phyloP scores from a whole-genome alignment of 78 protist genomes.

The Mastigamoeba balamuthi region DNA sequence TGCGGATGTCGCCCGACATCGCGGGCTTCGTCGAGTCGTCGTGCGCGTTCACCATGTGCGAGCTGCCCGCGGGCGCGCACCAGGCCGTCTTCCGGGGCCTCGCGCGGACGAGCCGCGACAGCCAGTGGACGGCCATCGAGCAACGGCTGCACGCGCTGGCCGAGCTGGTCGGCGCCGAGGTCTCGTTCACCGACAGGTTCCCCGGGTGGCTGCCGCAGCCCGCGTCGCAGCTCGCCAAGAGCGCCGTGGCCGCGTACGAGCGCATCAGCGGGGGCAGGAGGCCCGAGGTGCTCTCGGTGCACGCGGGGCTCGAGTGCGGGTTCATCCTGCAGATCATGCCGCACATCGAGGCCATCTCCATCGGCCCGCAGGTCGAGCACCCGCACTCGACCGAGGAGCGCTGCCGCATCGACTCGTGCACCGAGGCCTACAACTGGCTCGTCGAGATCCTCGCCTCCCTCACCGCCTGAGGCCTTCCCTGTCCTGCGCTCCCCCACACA shows the following conservation, averaged over 20 bases:
- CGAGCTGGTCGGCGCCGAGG: background rate
- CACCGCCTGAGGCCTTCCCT: no score
- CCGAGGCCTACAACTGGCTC: background rate
- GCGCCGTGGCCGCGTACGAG: background rate
- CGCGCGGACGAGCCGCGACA: background rate
- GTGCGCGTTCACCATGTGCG: background rate
- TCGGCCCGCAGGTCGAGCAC: constrained; percentile 22
- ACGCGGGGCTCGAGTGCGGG: constrained; percentile 40
- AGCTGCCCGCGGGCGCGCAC: background rate
- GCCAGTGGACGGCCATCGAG: background rate
- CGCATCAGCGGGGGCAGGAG: background rate
- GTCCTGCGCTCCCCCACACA: no score
- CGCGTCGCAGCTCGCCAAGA: background rate
- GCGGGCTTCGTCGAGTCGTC: background rate
- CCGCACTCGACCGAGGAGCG: constrained; percentile 6
- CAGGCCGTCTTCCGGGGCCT: background rate
- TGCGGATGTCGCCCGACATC: background rate
- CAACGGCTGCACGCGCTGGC: background rate
- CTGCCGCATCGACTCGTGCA: background rate
- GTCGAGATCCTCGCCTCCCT: background rate
- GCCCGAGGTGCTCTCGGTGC: constrained; percentile 10
- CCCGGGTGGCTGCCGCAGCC: background rate
- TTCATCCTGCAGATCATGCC: constrained; percentile 2
- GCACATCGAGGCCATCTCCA: constrained; percentile 6
- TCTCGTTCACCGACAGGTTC: background rate